These are phyloP conservation scores for carrot (Daucus carota) DNA, from an alignment of 129 eudicot species.

Conservation along the genomic window DNA sequence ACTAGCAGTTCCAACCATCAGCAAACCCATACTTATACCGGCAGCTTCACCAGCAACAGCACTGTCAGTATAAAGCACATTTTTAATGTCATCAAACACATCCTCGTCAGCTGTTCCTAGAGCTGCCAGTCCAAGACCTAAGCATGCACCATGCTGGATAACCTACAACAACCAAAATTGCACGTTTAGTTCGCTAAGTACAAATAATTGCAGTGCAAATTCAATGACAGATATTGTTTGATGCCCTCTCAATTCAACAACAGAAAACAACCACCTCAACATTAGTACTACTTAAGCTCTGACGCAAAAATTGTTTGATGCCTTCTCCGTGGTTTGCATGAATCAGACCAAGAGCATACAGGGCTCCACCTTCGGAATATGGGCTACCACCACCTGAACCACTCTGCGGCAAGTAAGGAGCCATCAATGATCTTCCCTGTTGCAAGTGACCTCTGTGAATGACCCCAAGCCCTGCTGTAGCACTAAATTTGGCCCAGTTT, in stretches of 20 bases:
- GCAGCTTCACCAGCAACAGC: constrained; percentile 99
- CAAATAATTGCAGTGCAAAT: constrained; percentile 1
- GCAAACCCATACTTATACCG: constrained; percentile 86
- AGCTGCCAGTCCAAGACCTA: constrained; percentile 94
- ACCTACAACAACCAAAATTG: constrained; percentile 47
- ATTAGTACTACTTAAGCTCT: constrained; percentile 78
- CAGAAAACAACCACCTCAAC: constrained; percentile 57
- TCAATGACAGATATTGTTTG: too few species aligned
- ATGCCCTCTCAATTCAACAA: not conserved
- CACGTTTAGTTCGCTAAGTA: not conserved
- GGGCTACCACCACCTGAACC: constrained; percentile 96
- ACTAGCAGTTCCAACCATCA: constrained; percentile 96
- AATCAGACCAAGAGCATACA: constrained; percentile 86
- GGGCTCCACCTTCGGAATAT: constrained; percentile 97
- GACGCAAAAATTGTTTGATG: constrained; percentile 82
- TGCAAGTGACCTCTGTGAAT: constrained; percentile 89
- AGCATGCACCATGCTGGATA: constrained; percentile 96
- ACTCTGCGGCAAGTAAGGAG: constrained; percentile 94
- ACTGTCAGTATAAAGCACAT: constrained; percentile 82
- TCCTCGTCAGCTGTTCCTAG: constrained; percentile 95
- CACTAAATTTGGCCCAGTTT: constrained; percentile 97
- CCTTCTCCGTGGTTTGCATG: constrained; percentile 99
- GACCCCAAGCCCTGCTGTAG: constrained; percentile 95
- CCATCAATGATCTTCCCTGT: constrained; percentile 97
- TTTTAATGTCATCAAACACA: constrained; percentile 78